A percentile compares a stretch with the other conserved stretches of the same genome.
Conservation (phyloP, 352 stramenopile species). For the Peronospora farinosa region DNA sequence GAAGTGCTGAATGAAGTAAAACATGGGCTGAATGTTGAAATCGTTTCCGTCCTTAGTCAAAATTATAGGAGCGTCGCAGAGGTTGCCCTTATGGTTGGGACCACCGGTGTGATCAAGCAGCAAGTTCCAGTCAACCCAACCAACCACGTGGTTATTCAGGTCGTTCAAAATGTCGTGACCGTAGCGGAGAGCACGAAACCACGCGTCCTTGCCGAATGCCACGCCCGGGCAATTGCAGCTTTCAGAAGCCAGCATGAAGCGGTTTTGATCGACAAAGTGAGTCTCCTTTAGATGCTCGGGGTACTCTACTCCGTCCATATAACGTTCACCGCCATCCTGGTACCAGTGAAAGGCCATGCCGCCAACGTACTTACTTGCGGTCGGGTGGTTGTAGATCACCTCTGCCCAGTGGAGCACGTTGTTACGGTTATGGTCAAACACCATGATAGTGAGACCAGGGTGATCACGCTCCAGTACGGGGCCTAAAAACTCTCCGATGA, state of each 20-base stretch:
- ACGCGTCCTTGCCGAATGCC: conserved; percentile 48
- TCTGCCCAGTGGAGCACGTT: conserved; percentile 64
- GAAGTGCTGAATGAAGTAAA: conserved; percentile 89
- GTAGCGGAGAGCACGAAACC: conserved; percentile 83
- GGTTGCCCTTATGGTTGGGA: conserved; percentile 84
- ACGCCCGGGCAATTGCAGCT: conserved; percentile 75
- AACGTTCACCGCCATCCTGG: conserved; percentile 27
- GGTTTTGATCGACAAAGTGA: conserved; percentile 54
- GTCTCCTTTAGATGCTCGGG: conserved; percentile 79
- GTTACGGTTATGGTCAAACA: conserved; percentile 89
- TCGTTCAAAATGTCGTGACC: conserved; percentile 88
- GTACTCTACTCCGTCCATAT: conserved; percentile 74
- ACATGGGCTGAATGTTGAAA: conserved; percentile 84
- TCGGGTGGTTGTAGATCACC: conserved; percentile 60
- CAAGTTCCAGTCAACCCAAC: conserved; percentile 92
- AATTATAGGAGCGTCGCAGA: conserved; percentile 77
- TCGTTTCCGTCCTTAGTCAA: conserved; percentile 50
- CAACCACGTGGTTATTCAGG: conserved; percentile 81
- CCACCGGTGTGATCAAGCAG: conserved; percentile 82
- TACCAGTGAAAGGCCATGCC: conserved; percentile 88
- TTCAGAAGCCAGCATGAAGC: conserved; percentile 72
- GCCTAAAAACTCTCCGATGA: conserved; percentile 81
- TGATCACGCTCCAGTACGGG: conserved; percentile 79
- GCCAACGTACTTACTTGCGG: conserved; percentile 71
- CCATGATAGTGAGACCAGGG: conserved; percentile 86